Evolutionary conservation across 148 eudicot genomes (phyloP).

Genomic region (Rhododendron vialii): DNA sequence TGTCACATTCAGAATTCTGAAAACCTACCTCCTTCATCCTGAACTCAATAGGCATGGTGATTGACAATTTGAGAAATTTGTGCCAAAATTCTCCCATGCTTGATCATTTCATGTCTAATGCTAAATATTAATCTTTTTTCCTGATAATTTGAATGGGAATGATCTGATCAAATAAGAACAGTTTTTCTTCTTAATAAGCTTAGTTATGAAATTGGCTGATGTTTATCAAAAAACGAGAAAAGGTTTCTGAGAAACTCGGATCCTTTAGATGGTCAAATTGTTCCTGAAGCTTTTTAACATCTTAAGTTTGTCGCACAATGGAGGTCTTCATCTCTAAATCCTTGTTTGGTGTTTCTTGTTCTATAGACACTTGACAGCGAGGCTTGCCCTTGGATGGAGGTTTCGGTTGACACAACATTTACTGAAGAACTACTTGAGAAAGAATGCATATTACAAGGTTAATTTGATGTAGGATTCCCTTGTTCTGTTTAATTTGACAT

Average conservation of each 20-base stretch:
- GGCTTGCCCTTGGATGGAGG: conserved; percentile 92
- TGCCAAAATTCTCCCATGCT: not conserved
- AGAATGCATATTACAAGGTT: conserved; percentile 93
- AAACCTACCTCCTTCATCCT: not conserved
- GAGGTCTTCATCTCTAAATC: not conserved
- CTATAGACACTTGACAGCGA: conserved; percentile 76
- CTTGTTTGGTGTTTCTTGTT: conserved; percentile 14
- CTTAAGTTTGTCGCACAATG: not conserved
- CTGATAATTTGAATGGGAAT: not conserved
- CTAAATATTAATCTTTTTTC: not conserved
- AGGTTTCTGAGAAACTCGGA: not conserved
- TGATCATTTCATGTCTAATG: not conserved
- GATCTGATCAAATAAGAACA: not conserved
- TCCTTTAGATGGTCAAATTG: not conserved
- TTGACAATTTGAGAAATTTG: not conserved
- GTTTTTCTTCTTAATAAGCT: not conserved
- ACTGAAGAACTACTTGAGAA: conserved; percentile 72
- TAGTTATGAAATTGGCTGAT: not conserved
- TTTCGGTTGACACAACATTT: conserved; percentile 87
- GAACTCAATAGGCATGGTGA: not conserved
- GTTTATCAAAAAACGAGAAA: not conserved
- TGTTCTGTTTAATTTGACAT: not conserved
- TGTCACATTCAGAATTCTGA: not conserved
- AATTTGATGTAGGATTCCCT: not conserved
- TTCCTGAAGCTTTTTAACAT: not conserved